Percentiles rank a stretch among this genome's conserved stretches.
phyloP scores from a whole-genome alignment of 306 rosid species.

The Aeschynomene evenia region DNA sequence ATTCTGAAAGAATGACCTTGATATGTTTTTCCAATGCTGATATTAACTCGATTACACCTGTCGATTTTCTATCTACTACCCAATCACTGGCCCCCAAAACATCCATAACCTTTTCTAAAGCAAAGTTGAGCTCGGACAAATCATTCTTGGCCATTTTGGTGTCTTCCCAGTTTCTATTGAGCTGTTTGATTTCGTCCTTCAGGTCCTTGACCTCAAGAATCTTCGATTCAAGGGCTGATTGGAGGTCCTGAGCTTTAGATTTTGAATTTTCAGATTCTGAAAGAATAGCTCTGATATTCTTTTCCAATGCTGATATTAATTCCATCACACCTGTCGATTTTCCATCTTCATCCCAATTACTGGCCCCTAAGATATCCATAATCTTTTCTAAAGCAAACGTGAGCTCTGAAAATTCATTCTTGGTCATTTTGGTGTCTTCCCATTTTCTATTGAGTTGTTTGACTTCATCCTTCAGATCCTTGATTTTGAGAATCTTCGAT shows the following conservation, averaged over 20 bases:
- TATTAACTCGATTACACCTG: conserved; percentile 55
- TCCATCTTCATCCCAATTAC: conserved; percentile 48
- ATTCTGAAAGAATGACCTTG: conserved; percentile 54
- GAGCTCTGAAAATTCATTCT: conserved; percentile 50
- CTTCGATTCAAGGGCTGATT: conserved; percentile 49
- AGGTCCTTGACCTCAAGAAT: conserved; percentile 58
- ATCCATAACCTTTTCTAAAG: conserved; percentile 59
- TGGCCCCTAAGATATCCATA: conserved; percentile 52
- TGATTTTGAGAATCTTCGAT: conserved; percentile 53
- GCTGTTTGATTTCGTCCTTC: conserved; percentile 58
- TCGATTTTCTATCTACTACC: conserved; percentile 51
- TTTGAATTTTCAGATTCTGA: conserved; percentile 71
- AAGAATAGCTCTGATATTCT: conserved; percentile 49
- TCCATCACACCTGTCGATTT: conserved; percentile 55
- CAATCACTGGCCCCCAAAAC: conserved; percentile 50
- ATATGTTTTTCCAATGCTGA: conserved; percentile 62
- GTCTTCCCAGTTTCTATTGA: conserved; percentile 48
- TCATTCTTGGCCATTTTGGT: conserved; percentile 59
- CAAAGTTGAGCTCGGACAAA: conserved; percentile 47
- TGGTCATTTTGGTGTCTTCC: conserved; percentile 57
- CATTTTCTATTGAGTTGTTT: conserved; percentile 42
- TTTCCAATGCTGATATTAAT: conserved; percentile 59
- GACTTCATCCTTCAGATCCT: conserved; percentile 64
- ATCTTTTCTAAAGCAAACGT: conserved; percentile 56
- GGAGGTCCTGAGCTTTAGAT: conserved; percentile 63